Evolutionary conservation across 176 grass and related monocot species (phyloP).

Genomic region (Carex cristatella): DNA sequence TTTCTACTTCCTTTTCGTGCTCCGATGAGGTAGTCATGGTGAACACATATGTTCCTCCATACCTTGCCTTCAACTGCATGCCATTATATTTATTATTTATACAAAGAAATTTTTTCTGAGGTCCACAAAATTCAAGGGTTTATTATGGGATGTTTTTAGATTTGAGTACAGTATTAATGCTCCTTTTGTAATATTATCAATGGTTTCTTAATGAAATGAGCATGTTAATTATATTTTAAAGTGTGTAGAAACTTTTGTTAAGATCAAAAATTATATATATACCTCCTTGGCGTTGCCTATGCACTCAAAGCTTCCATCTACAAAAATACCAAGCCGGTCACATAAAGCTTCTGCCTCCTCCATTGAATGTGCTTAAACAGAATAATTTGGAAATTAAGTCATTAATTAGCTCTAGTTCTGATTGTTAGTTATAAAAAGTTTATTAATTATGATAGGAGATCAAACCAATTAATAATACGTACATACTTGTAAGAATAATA

Average conservation of each 20-base stretch:
- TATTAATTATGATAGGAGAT: background rate
- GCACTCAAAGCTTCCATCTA: constrained; percentile 32
- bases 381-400: background rate
- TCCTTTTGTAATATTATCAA: too few species aligned
- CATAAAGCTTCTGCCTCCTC: constrained; percentile 35
- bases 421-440: background rate
- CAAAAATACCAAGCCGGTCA: constrained; percentile 33
- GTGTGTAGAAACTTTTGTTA: background rate
- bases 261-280: background rate
- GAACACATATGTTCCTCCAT: constrained; percentile 32
- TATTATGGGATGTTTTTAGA: too few species aligned
- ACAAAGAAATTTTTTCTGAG: too few species aligned
- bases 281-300: constrained; percentile 39
- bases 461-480: background rate
- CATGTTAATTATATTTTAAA: too few species aligned
- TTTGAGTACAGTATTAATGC: too few species aligned
- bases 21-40: constrained; percentile 26
- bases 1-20: constrained; percentile 30
- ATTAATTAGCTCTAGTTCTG: background rate
- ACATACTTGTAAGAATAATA: constrained; percentile 89
- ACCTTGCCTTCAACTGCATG: constrained; percentile 30
- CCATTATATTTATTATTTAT: background rate
- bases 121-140: too few species aligned
- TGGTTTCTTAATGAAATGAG: too few species aligned
- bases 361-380: constrained; percentile 82